These are phyloP conservation scores for Wakefieldia striispora DNA, from an alignment of 768 basidiomycete genomes.

Conservation along the genomic window DNA sequence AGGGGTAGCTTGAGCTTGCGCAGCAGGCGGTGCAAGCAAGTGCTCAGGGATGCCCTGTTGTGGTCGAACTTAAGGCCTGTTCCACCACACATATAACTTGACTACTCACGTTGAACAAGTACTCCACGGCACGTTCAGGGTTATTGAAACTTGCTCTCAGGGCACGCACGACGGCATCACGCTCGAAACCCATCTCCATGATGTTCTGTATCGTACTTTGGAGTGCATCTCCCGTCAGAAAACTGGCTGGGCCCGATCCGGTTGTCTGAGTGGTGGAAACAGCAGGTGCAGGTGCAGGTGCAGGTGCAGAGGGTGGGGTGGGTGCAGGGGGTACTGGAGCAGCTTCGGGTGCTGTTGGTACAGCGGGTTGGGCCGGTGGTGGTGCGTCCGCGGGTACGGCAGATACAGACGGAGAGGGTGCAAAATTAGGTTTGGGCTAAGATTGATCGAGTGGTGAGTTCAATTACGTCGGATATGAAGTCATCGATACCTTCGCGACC, in stretches of 20 bases:
- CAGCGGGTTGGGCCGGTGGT: slow-evolving; percentile 24
- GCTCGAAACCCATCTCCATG: slow-evolving; percentile 91
- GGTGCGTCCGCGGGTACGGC: not conserved
- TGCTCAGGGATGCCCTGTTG: slow-evolving; percentile 77
- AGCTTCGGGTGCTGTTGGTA: slow-evolving; percentile 31
- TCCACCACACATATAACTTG: slow-evolving; percentile 1
- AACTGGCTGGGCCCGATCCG: slow-evolving; percentile 47
- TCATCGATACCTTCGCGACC: slow-evolving; percentile 80
- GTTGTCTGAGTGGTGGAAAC: slow-evolving; percentile 29
- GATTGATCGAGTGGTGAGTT: slow-evolving; percentile 4
- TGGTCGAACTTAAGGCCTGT: slow-evolving; percentile 9
- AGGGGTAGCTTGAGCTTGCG: slow-evolving; percentile 38
- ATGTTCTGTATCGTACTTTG: slow-evolving; percentile 80
- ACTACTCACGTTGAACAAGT: slow-evolving; percentile 79
- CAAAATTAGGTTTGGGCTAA: slow-evolving; percentile 53
- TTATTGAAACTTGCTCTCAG: slow-evolving; percentile 95
- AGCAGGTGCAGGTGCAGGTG: slow-evolving; percentile 31
- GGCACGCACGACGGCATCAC: slow-evolving; percentile 81
- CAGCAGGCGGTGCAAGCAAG: slow-evolving; percentile 42
- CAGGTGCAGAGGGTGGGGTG: slow-evolving; percentile 32
- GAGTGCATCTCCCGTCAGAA: slow-evolving; percentile 74
- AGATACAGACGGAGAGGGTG: slow-evolving; percentile 25
- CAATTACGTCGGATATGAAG: not conserved
- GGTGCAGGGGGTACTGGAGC: slow-evolving; percentile 33
- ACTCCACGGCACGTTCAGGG: slow-evolving; percentile 97